phyloP scores from a whole-genome alignment of 805 yeast species.

The Tetrapisispora pingtungensis region DNA sequence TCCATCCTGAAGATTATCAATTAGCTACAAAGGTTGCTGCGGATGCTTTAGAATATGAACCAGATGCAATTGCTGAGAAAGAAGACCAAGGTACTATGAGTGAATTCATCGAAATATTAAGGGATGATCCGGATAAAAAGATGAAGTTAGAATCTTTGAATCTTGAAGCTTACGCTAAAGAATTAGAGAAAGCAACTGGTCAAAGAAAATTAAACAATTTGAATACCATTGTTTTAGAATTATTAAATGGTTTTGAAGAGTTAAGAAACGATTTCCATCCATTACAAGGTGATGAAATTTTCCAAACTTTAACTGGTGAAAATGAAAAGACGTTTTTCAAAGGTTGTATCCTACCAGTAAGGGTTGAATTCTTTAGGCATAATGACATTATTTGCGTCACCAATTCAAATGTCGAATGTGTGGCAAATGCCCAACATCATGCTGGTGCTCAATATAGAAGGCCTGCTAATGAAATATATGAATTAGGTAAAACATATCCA shows the following conservation, averaged over 20 bases:
- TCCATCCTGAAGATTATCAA: constrained; percentile 96
- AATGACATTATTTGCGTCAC: constrained; percentile 35
- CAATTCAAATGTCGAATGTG: constrained; percentile 58
- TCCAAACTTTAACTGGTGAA: constrained; percentile 86
- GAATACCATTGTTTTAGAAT: constrained; percentile 42
- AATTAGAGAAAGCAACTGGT: constrained; percentile 48
- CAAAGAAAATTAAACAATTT: constrained; percentile 28
- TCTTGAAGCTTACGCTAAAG: constrained; percentile 85
- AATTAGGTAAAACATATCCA: constrained; percentile 73
- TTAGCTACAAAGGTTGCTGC: constrained; percentile 96
- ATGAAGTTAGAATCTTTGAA: constrained; percentile 81
- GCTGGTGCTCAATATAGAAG: constrained; percentile 37
- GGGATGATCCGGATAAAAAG: constrained; percentile 61
- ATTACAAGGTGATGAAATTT: constrained; percentile 61
- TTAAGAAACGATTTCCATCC: constrained; percentile 61
- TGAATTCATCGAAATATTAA: constrained; percentile 35
- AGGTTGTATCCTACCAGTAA: constrained; percentile 69
- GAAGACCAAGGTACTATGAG: constrained; percentile 33
- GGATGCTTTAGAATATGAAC: constrained; percentile 92
- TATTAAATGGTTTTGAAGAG: constrained; percentile 82
- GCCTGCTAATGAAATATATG: constrained; percentile 36
- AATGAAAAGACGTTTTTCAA: constrained; percentile 53
- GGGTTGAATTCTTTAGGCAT: constrained; percentile 42
- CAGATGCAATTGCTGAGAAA: constrained; percentile 72
- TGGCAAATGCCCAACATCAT: constrained; percentile 39